A percentile compares a stretch with the other conserved stretches of the same genome.
phyloP scores from a whole-genome alignment of 169 alveolate species.

The Cryptosporidium bovis region DNA sequence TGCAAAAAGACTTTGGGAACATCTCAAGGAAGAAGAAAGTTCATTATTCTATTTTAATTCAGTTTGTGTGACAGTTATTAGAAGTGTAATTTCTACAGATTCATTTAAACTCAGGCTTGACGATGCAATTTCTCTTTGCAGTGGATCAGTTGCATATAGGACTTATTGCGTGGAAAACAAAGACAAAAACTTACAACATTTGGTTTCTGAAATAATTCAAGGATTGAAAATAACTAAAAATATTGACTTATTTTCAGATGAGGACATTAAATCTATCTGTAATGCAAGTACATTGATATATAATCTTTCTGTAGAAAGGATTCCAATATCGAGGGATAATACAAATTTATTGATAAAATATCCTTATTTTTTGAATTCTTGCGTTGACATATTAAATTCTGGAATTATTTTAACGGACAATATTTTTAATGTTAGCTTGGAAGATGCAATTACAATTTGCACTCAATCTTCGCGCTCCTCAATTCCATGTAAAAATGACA shows the following conservation, averaged over 20 bases:
- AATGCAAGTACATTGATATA: slow-evolving; percentile 1
- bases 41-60: slow-evolving; percentile 14
- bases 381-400: slow-evolving; percentile 36
- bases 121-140: slow-evolving; percentile 65
- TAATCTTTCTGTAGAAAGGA: slow-evolving; percentile 5
- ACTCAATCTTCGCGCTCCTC: slow-evolving; percentile 50
- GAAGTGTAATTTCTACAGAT: slow-evolving; percentile 50
- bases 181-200: slow-evolving; percentile 13
- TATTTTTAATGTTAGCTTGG: background rate
- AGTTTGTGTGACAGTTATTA: slow-evolving; percentile 22
- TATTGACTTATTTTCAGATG: background rate
- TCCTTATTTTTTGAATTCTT: slow-evolving; percentile 64
- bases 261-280: slow-evolving; percentile 37
- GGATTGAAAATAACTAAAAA: slow-evolving; percentile 3
- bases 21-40: slow-evolving; percentile 4
- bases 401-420: background rate
- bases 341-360: background rate
- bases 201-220: slow-evolving; percentile 47
- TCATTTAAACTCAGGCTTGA: slow-evolving; percentile 12
- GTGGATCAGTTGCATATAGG: slow-evolving; percentile 57
- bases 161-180: slow-evolving; percentile 3
- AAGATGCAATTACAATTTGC: slow-evolving; percentile 53
- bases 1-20: slow-evolving; percentile 34
- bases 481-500: slow-evolving; percentile 23
- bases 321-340: slow-evolving; percentile 37